Evolutionary conservation across 148 eudicot species (phyloP).

Genomic region (Chenopodium quinoa): DNA sequence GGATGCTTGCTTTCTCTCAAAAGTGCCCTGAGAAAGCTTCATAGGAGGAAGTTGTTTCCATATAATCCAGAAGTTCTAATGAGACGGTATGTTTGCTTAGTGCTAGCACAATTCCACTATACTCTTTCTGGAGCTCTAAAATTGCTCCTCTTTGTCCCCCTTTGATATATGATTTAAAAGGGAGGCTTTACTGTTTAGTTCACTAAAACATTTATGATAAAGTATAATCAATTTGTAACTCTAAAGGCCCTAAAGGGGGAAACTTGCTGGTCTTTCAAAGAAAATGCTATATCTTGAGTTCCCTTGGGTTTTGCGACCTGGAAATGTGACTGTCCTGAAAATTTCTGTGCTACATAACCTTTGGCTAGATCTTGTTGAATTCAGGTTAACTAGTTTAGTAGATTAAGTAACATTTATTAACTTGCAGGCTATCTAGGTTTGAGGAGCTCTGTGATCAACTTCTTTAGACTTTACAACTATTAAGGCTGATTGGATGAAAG

Average conservation of each 20-base stretch:
- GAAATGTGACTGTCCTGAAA: background rate
- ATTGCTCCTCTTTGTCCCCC: too few species aligned
- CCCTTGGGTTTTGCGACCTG: background rate
- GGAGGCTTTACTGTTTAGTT: too few species aligned
- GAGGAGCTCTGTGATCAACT: conserved; percentile 53
- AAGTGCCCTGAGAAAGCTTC: conserved; percentile 53
- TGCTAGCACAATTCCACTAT: background rate
- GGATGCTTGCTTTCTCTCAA: conserved; percentile 65
- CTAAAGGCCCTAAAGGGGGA: background rate
- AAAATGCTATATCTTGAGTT: background rate
- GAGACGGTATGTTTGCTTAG: conserved; percentile 46
- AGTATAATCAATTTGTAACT: background rate
- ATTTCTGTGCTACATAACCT: background rate
- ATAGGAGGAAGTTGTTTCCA: conserved; percentile 69
- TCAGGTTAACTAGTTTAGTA: background rate
- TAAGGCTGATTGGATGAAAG: background rate
- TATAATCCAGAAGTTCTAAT: conserved; percentile 87
- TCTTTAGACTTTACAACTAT: conserved; percentile 1
- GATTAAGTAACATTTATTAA: conserved; percentile 8
- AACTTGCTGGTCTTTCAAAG: background rate
- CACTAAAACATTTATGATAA: background rate
- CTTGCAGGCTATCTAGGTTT: conserved; percentile 68
- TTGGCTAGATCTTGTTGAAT: background rate
- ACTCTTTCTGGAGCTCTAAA: background rate
- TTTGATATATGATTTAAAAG: too few species aligned